Percentiles rank a stretch among this genome's conserved stretches.
phyloP scores from a whole-genome alignment of 352 stramenopile genomes.

The Plasmopara halstedii region DNA sequence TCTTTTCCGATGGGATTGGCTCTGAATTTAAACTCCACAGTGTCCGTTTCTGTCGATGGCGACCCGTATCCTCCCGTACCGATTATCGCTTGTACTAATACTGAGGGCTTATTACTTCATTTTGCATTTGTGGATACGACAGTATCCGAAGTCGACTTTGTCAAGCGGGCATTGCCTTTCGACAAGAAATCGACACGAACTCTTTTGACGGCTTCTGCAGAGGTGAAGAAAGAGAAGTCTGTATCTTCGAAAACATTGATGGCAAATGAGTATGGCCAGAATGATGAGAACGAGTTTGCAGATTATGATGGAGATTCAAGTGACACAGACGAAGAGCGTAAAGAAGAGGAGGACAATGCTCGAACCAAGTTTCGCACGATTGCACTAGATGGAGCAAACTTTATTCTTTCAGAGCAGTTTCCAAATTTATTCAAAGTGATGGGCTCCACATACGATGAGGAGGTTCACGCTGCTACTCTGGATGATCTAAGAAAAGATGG shows the following conservation, averaged over 20 bases:
- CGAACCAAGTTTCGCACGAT: conserved; percentile 37
- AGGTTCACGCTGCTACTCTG: conserved; percentile 36
- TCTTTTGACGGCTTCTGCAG: background rate
- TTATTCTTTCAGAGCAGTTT: conserved; percentile 33
- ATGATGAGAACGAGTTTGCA: conserved; percentile 56
- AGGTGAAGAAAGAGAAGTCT: background rate
- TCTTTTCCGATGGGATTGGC: conserved; percentile 51
- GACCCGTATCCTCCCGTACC: conserved; percentile 35
- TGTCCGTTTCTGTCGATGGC: conserved; percentile 43
- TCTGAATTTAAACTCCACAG: conserved; percentile 51
- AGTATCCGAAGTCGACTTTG: conserved; percentile 41
- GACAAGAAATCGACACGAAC: conserved; percentile 8
- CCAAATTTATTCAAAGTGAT: conserved; percentile 53
- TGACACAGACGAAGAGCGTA: conserved; percentile 57
- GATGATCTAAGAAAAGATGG: conserved; percentile 35
- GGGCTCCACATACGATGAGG: conserved; percentile 47
- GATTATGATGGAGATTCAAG: conserved; percentile 38
- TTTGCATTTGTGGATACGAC: conserved; percentile 66
- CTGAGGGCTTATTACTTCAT: conserved; percentile 52
- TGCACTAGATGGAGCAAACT: conserved; percentile 16
- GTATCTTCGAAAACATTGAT: conserved; percentile 1
- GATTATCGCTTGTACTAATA: conserved; percentile 49
- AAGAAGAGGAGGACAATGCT: conserved; percentile 54
- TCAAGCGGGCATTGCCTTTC: conserved; percentile 23
- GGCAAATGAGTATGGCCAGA: conserved; percentile 43